Conservation (phyloP, 345 rosid species). For the Stellera chamaejasme region DNA sequence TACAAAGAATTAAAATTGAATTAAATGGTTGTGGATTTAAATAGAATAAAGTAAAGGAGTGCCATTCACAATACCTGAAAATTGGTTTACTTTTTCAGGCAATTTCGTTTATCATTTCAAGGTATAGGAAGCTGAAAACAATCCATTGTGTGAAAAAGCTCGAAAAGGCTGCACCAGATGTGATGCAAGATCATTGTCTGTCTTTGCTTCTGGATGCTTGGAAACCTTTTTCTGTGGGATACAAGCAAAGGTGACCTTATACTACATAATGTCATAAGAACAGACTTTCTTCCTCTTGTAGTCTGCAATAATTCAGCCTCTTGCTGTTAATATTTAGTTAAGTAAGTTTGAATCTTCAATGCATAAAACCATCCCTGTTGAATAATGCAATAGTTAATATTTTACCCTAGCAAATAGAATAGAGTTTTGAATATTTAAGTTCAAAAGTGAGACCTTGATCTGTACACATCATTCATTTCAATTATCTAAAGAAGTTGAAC, state of each 20-base stretch:
- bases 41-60: no score
- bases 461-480: neutral
- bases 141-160: constrained; percentile 18
- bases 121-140: constrained; percentile 66
- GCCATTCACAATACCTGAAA: no score
- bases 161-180: constrained; percentile 22
- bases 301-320: no score
- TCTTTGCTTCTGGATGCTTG: constrained; percentile 82
- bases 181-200: constrained; percentile 17
- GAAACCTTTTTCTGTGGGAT: constrained; percentile 80
- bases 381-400: neutral
- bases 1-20: no score
- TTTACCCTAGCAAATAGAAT: neutral
- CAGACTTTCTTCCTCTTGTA: no score
- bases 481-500: constrained; percentile 7
- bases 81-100: constrained; percentile 35
- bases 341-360: neutral
- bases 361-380: neutral
- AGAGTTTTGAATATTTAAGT: neutral
- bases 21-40: no score
- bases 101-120: constrained; percentile 57
- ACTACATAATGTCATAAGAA: neutral
- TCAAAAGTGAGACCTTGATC: no score
- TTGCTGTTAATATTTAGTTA: neutral
- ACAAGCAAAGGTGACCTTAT: constrained; percentile 61